A percentile compares a stretch with the other conserved stretches of the same genome.
phyloP scores from a whole-genome alignment of 805 yeast genomes.

The Kockiozyma suomiensis region DNA sequence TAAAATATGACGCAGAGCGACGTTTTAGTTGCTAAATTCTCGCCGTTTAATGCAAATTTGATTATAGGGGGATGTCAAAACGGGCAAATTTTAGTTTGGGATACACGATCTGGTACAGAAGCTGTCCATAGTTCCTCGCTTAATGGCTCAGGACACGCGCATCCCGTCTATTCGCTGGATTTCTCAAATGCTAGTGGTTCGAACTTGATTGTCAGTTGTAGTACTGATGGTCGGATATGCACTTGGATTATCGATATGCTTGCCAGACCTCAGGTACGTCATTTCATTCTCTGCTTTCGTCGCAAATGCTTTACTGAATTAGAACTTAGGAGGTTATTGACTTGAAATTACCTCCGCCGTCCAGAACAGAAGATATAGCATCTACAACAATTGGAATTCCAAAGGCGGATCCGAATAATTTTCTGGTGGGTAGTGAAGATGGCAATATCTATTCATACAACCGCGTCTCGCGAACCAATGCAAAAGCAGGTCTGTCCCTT shows the following conservation, averaged over 20 bases:
- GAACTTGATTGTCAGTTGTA: slow-evolving; percentile 41
- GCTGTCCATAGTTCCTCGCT: slow-evolving; percentile 43
- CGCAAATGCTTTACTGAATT: background rate
- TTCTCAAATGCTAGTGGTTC: slow-evolving; percentile 40
- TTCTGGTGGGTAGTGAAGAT: slow-evolving; percentile 46
- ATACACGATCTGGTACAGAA: slow-evolving; percentile 41
- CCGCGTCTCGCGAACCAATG: slow-evolving; percentile 40
- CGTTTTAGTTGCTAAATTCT: slow-evolving; percentile 48
- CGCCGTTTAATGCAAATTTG: slow-evolving; percentile 45
- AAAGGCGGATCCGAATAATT: slow-evolving; percentile 40
- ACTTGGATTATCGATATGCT: slow-evolving; percentile 46
- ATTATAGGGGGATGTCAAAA: slow-evolving; percentile 53
- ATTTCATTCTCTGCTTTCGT: background rate
- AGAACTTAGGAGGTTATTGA: slow-evolving; percentile 35
- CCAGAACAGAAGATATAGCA: slow-evolving; percentile 37
- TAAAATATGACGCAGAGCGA: slow-evolving; percentile 38
- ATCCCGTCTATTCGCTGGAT: slow-evolving; percentile 41
- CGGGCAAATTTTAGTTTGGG: slow-evolving; percentile 59
- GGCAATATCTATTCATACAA: slow-evolving; percentile 44
- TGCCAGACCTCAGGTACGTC: slow-evolving; percentile 40
- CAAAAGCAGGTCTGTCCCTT: slow-evolving; percentile 41
- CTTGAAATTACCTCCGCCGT: slow-evolving; percentile 38
- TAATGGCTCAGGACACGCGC: slow-evolving; percentile 42
- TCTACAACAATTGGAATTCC: slow-evolving; percentile 40
- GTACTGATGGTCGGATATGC: slow-evolving; percentile 46